These are phyloP conservation scores for Rhizophagus sp. DNA, from an alignment of 192 early-diverging fungal genomes.

Conservation along the genomic window DNA sequence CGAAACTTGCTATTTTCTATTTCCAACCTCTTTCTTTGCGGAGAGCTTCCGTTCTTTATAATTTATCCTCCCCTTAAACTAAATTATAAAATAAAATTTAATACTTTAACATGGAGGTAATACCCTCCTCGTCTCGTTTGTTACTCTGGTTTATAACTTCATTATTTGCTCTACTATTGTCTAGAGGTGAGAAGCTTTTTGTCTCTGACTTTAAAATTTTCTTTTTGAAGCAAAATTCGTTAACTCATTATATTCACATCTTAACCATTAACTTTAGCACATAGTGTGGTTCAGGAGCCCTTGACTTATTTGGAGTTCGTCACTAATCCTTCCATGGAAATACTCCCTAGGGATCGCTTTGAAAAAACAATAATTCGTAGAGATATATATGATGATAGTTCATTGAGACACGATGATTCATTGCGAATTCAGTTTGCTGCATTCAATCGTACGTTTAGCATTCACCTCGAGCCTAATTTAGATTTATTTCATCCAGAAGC, in stretches of 20 bases:
- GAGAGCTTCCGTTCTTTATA: neutral
- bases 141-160: neutral
- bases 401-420: slow-evolving; percentile 43
- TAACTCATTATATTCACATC: neutral
- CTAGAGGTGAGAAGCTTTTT: neutral
- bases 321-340: neutral
- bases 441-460: slow-evolving; percentile 64
- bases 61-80: neutral
- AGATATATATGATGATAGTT: neutral
- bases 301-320: slow-evolving; percentile 15
- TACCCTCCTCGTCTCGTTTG: neutral
- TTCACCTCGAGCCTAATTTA: slow-evolving; percentile 68
- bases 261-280: neutral
- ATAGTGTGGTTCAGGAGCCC: neutral
- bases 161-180: neutral
- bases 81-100: neutral
- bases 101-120: neutral
- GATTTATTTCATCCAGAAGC: slow-evolving; percentile 71
- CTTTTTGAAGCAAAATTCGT: neutral
- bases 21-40: neutral
- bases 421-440: slow-evolving; percentile 58
- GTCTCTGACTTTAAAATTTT: neutral
- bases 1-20: neutral
- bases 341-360: neutral
- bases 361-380: neutral